Evolutionary conservation across 2,329 filamentous ascomycete species (phyloP), one percentile per base, ranked within the genome.

Genomic region (Pyricularia pennisetigena): DNA sequence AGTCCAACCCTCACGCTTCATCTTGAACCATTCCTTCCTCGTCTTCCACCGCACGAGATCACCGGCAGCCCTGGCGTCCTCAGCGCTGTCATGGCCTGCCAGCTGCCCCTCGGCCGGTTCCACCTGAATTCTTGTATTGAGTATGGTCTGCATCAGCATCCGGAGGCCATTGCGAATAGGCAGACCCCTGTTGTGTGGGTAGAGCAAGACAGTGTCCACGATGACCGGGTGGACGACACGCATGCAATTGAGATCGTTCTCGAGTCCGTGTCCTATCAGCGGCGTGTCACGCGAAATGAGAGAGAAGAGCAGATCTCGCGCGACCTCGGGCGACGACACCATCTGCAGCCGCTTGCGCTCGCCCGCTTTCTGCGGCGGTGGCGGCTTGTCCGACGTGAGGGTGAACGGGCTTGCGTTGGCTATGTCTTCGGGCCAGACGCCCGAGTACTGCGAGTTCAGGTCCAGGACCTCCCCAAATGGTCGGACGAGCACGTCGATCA

Each of bases 201-300:
- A 99, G 0, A 97, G 83, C 23, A 73, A 70, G 10, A 71, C 69
- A 0, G 73, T 73, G 68, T 74, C 73, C 59, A 69, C 69, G 14
- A 74, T 29, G 16, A 69, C 68, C 2, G 71, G 68, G 63, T 74
- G 72, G 26, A 73, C 70, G 29, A 74, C 71, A 26, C 72, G 73
- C 69, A 74, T 69, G 57, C 90, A 87, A 75, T 97, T 97, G 68
- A 99, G 85, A 74, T 99, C 95, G 75, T 99, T 99, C 74, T 99
- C 95, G 9, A 98, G 86, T 0, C 93, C 94, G 76, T 99, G 95
- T 0, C 95, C 95, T 64, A 99, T 91, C 0, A 99, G 79, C 0
- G 94, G 91, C 0, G 94, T 99, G 0, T 84, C 80, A 0, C 93
- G 91, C 1, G 88, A 85, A 66, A 99, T 84, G 67, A 91, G 83